phyloP scores from a whole-genome alignment of 2,329 filamentous ascomycete genomes.

The Aspergillus puulaauensis region DNA sequence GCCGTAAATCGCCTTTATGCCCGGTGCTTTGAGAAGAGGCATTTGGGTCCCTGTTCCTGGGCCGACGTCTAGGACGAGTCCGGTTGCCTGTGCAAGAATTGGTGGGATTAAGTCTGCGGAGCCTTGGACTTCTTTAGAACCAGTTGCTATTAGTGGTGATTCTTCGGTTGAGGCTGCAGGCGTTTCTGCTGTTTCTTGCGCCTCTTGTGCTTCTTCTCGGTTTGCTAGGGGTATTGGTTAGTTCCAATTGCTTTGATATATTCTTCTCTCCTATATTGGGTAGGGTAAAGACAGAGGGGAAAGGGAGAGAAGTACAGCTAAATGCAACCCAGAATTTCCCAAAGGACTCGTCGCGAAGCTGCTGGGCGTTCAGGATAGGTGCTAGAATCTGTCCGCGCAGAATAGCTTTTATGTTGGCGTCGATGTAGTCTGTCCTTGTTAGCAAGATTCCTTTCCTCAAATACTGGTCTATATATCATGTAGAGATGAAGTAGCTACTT shows the following conservation, averaged over 20 bases:
- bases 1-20: conserved; percentile 52
- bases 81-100: conserved; percentile 40
- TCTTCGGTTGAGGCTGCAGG: neutral
- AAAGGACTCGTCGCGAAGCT: conserved; percentile 42
- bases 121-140: conserved; percentile 17
- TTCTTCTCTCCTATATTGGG: neutral
- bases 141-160: conserved; percentile 3
- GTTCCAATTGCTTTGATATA: neutral
- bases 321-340: conserved; percentile 42
- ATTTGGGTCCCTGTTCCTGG: conserved; percentile 56
- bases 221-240: conserved; percentile 11
- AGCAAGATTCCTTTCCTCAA: conserved; percentile 1
- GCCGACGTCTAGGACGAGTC: conserved; percentile 50
- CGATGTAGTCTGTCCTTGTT: conserved; percentile 30
- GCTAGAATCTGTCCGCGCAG: conserved; percentile 37
- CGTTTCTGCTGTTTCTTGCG: neutral
- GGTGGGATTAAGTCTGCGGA: conserved; percentile 42
- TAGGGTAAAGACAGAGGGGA: neutral
- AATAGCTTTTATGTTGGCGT: conserved; percentile 32
- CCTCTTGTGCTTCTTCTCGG: conserved; percentile 12
- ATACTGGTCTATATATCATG: neutral
- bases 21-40: conserved; percentile 42
- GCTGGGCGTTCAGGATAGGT: conserved; percentile 28
- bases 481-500: neutral
- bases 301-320: conserved; percentile 25